phyloP scores from a whole-genome alignment of 1,284 basidiomycete species.

The Apiotrichum gamsii region DNA sequence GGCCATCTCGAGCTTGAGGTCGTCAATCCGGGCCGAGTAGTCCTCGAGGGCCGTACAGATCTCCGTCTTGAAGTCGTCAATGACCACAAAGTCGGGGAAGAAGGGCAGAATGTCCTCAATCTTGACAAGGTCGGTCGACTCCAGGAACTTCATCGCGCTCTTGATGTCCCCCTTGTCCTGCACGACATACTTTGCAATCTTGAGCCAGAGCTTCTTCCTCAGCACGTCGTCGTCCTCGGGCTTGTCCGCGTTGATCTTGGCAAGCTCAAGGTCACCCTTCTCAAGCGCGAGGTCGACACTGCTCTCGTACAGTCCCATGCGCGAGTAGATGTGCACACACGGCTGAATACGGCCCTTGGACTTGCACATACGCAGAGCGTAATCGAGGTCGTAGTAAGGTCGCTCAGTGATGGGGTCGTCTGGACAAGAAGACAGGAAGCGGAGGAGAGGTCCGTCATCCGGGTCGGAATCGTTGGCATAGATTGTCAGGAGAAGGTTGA shows the following conservation, averaged over 20 bases:
- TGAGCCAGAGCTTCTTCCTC: slow-evolving; percentile 93
- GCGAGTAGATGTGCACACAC: slow-evolving; percentile 94
- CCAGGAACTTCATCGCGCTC: slow-evolving; percentile 92
- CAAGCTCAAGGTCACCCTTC: slow-evolving; percentile 86
- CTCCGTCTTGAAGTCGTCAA: slow-evolving; percentile 99
- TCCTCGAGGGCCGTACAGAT: slow-evolving; percentile 93
- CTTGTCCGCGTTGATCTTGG: slow-evolving; percentile 88
- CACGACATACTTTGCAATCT: slow-evolving; percentile 94
- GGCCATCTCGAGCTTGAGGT: slow-evolving; percentile 90
- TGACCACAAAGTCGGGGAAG: slow-evolving; percentile 99
- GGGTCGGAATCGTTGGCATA: slow-evolving; percentile 54
- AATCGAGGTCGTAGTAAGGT: slow-evolving; percentile 95
- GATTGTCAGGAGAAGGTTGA: slow-evolving; percentile 90
- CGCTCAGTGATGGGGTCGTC: slow-evolving; percentile 72
- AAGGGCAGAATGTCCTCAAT: slow-evolving; percentile 98
- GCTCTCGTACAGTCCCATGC: slow-evolving; percentile 95
- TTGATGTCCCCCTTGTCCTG: slow-evolving; percentile 97
- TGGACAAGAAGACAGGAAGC: slow-evolving; percentile 78
- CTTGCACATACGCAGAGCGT: slow-evolving; percentile 87
- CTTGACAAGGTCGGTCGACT: slow-evolving; percentile 88
- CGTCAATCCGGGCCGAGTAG: slow-evolving; percentile 86
- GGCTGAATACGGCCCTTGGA: slow-evolving; percentile 73
- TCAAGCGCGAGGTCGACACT: slow-evolving; percentile 91
- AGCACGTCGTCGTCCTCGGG: slow-evolving; percentile 81
- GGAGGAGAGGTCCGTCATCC: slow-evolving; percentile 76